Base-by-base conservation (phyloP, 2,329 filamentous ascomycete genomes). In the Ophiostoma montium region DNA sequence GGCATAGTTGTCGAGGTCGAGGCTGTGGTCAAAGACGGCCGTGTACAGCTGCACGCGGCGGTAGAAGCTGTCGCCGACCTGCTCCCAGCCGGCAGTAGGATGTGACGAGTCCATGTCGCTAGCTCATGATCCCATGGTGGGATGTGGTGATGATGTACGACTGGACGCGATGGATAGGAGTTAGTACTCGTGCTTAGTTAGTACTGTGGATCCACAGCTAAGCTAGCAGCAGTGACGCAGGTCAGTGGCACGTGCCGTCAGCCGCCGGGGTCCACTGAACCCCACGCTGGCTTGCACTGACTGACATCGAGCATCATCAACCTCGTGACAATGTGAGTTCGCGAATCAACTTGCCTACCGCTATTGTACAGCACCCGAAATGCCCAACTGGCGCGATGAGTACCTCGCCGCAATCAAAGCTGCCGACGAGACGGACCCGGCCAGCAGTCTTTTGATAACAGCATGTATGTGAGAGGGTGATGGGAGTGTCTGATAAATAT, bases 11-110 rank as follows among this genome's bases (percentile, higher is more conserved):
- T 95, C 89, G 57, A 98, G 77, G 68, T 98, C 89, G 54, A 95
- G 73, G 62, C 95, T 88, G 62, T 85, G 78, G 66, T 95, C 88
- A 65, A 96, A 98, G 56, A 96, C 78, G 56, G 82, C 84, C 53
- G 88, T 89, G 71, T 96, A 98, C 53, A 95, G 78, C 66, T 90
- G 85, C 50, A 86, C 82, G 70, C 94, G 95, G 64, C 90, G 86
- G 70, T 96, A 98, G 73, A 94, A 96, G 60, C 80, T 83, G 66
- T 94, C 85, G 62, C 87, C 92, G 57, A 96, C 80, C 66, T 79
- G 84, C 71, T 95, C 88, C 92, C 92, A 98, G 65, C 90, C 86
- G 59, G 86, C 84, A 59, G 86, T 86, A 60, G 89, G 74, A 65
- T 76, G 73, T 60, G 73, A 67, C 55, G 68, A 66, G 59, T 78